A percentile compares a stretch with the other conserved stretches of the same genome.
phyloP scores from a whole-genome alignment of 179 eudicot genomes.

The Gypsophila paniculata region DNA sequence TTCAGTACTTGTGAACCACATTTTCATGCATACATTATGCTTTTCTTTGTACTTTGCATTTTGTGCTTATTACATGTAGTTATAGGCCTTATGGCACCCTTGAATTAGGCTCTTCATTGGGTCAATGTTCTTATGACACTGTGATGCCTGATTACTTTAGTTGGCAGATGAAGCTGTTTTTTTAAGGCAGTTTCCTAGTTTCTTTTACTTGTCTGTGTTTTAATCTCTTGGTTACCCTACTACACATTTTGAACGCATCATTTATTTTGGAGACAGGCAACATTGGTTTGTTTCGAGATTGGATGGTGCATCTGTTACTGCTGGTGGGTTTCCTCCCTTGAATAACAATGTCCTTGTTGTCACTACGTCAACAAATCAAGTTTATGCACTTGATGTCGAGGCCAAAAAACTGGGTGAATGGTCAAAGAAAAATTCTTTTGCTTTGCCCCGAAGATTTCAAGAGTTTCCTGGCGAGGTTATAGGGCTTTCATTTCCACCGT shows the following conservation, averaged over 20 bases:
- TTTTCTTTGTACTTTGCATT: not conserved
- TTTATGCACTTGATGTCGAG: conserved; percentile 90
- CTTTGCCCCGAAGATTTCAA: conserved; percentile 66
- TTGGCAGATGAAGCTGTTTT: not conserved
- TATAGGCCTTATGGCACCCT: not conserved
- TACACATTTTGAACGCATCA: not conserved
- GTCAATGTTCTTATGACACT: not conserved
- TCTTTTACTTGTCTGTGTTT: not conserved
- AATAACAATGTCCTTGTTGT: conserved; percentile 70
- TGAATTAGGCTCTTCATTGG: not conserved
- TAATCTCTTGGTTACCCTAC: conserved; percentile 2
- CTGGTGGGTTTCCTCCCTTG: conserved; percentile 80
- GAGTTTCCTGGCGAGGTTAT: conserved; percentile 96
- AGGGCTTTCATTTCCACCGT: conserved; percentile 85
- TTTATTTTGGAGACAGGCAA: conserved; percentile 48
- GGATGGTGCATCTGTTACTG: conserved; percentile 90
- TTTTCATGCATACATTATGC: not conserved
- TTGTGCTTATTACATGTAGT: not conserved
- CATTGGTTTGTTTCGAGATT: conserved; percentile 96
- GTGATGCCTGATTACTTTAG: not conserved
- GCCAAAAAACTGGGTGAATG: conserved; percentile 83
- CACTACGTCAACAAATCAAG: conserved; percentile 85
- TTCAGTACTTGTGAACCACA: not conserved
- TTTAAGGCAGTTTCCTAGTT: not conserved
- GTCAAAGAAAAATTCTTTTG: conserved; percentile 61